Percentiles rank a stretch among this genome's conserved stretches.
These are phyloP conservation scores for Pythium guiyangense DNA, from an alignment of 352 stramenopile species.

Conservation along the genomic window DNA sequence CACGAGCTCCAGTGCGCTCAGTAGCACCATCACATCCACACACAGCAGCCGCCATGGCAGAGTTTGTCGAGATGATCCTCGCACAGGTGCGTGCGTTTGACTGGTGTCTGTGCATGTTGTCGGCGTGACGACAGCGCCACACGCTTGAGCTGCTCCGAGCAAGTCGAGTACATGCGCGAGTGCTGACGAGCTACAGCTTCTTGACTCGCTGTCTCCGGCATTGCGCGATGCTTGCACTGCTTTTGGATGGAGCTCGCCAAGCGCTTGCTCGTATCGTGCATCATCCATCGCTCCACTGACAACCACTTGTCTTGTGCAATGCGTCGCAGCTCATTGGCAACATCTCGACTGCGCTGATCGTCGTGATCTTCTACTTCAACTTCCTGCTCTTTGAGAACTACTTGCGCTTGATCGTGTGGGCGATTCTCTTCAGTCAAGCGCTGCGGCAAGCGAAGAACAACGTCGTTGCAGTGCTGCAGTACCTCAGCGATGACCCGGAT, in stretches of 20 bases:
- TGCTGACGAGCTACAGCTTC: no score
- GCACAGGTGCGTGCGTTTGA: constrained; percentile 54
- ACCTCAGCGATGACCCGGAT: constrained; percentile 77
- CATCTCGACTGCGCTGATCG: constrained; percentile 82
- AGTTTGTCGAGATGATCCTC: constrained; percentile 83
- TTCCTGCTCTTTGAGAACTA: constrained; percentile 90
- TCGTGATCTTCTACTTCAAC: constrained; percentile 88
- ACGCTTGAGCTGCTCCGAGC: no score
- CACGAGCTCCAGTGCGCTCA: neutral
- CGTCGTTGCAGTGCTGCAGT: constrained; percentile 76
- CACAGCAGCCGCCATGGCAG: constrained; percentile 44
- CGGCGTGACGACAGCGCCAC: neutral
- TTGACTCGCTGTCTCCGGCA: no score
- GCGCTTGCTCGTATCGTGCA: no score
- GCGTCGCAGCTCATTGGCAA: constrained; percentile 70
- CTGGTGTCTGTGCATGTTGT: constrained; percentile 1
- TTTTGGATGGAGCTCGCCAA: no score
- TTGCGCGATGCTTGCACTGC: no score
- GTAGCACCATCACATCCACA: neutral
- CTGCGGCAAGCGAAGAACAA: constrained; percentile 85
- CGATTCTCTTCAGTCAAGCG: constrained; percentile 82
- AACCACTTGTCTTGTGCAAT: neutral
- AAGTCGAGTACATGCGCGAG: no score
- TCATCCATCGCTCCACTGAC: no score
- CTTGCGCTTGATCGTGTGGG: constrained; percentile 82